Base-by-base conservation (phyloP, 441 rosid genomes). In the Biscutella laevigata region DNA sequence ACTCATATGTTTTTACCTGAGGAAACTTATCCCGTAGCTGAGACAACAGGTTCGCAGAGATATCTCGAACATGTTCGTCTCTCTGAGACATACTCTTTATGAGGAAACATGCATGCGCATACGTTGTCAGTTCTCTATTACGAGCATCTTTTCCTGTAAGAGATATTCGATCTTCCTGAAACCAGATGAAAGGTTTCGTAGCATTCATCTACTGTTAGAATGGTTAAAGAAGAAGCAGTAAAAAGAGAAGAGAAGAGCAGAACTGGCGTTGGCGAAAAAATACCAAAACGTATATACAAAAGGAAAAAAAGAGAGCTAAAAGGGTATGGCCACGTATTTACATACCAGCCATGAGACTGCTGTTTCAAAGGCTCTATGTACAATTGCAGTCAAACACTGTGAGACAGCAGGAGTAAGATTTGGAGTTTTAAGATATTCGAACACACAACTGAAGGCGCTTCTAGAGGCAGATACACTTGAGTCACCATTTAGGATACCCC, bases 401-500 rank as follows among this genome's bases (percentile, higher is more conserved):
- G 80, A 83, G 47, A 87, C 96, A 53, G 98, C 87, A 24, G 96
- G 94, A 76, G 73, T 61, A 37, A 91, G 95, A 71, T 81, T 82
- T 78, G 96, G 88, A 49, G 95, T 85, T 80, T 89, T 94, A 53
- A 89, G 75, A 75, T 94, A 94, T 64, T 94, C 99, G 63, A 94
- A 94, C 45, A 71, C 97, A 68, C 97, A 94, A 66, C 94, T 71
- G 76, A 94, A 94, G 70, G 99, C 95, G 79, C 99, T 94, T 75
- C 91, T 86, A 51, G 91, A 75, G 34, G 85, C 76, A 59, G 79
- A 77, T 50, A 79, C 71, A 62, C 71, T 69, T 50, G 73, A 59
- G 56, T 73, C 77, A 49, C 97, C 95, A 64, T 88, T 94, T 59
- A 94, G 96, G 62, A 89, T 79, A 67, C 99, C 99, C 46, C 99